Base-by-base conservation (phyloP, 352 stramenopile genomes). In the Pythium angustatum region DNA sequence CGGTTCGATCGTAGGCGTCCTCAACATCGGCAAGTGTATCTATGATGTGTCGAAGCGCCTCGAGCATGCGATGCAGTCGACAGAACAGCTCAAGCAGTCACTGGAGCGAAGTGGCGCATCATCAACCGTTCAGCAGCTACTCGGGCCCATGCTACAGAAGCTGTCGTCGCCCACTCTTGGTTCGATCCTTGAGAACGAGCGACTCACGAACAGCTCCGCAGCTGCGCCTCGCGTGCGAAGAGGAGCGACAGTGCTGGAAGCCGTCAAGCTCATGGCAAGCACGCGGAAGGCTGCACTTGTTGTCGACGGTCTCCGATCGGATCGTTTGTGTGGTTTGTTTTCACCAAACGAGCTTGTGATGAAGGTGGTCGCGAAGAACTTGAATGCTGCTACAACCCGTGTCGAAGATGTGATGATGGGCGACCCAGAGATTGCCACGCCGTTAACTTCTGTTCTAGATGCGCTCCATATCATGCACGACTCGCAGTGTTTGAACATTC, bases 11-110 rank as follows among this genome's bases (percentile, higher is more conserved):
- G 93, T 96, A 19, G 97, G 97, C 53, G 77, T 99, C 30, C 74
- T 99, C 30, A 98, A 99, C 78, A 99, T 99, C 78, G 96, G 96
- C 17, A 98, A 98, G 64, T 99, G 97, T 63, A 87, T 99, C 53
- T 98, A 99, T 77, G 97, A 99, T 67, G 97, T 98, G 0, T 99
- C 98, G 3, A 93, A 92, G 68, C 97, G 97, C 8, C 81, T 99
- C 4, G 97, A 99, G 66, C 90, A 94, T 51, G 88, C 85, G 7
- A 93, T 78, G 31, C 71, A 89, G 52, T 94, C 88, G 1, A 94
- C 82, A 3, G 84, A 96, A 48, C 81, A 94, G 62, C 66, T 96
- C 15, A 92, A 94, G 68, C 80, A 85, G 22, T 92, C 83, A 1
- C 66, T 95, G 15, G 83, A 94, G 52, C 88, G 88, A 60, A 87